These are phyloP conservation scores for Ceratocystis smalleyi DNA, from an alignment of 2,329 filamentous ascomycete species.

Conservation along the genomic window DNA sequence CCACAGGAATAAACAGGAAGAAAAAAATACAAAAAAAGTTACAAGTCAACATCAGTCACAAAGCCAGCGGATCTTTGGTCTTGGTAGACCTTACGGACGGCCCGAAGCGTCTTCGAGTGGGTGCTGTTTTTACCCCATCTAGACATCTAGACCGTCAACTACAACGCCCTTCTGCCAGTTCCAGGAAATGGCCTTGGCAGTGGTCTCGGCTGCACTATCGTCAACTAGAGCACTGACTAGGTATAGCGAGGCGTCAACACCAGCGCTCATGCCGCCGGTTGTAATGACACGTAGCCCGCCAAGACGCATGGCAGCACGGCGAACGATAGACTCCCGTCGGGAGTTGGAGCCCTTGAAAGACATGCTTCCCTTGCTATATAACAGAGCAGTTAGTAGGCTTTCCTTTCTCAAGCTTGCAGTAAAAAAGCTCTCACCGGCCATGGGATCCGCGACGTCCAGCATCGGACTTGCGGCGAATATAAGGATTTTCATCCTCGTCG, in stretches of 20 bases:
- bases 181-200: slow-evolving; percentile 62
- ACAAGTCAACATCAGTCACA: background rate
- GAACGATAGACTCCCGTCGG: slow-evolving; percentile 65
- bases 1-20: background rate
- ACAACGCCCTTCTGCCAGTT: slow-evolving; percentile 75
- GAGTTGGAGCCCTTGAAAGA: slow-evolving; percentile 60
- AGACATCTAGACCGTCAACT: slow-evolving; percentile 74
- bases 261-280: slow-evolving; percentile 60
- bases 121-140: slow-evolving; percentile 21
- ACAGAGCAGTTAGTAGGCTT: slow-evolving; percentile 12
- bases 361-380: slow-evolving; percentile 61
- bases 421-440: slow-evolving; percentile 35
- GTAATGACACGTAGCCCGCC: slow-evolving; percentile 61
- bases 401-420: background rate
- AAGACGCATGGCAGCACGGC: slow-evolving; percentile 60
- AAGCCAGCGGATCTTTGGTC: background rate
- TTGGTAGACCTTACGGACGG: no score
- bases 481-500: slow-evolving; percentile 68
- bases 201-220: slow-evolving; percentile 59
- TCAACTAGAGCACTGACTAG: slow-evolving; percentile 70
- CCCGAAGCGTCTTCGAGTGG: background rate
- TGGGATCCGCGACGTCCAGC: slow-evolving; percentile 42
- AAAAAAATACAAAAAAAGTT: background rate
- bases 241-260: slow-evolving; percentile 72
- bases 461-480: slow-evolving; percentile 61